phyloP scores from a whole-genome alignment of 768 basidiomycete genomes.

The Mycena belliarum region DNA sequence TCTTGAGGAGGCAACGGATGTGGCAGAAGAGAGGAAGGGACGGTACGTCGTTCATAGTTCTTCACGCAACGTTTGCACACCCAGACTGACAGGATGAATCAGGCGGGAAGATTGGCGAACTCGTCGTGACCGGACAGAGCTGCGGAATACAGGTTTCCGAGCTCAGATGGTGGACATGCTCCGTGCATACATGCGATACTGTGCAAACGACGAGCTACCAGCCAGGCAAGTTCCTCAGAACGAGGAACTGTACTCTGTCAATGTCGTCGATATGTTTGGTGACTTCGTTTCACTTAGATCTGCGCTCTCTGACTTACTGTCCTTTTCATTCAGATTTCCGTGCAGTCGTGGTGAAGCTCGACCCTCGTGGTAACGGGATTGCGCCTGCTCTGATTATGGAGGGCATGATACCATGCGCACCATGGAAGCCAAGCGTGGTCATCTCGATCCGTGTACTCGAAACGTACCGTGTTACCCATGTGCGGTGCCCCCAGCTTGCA shows the following conservation, averaged over 20 bases:
- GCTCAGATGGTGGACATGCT: background rate
- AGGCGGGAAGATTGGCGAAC: background rate
- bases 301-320: too few relatives aligned
- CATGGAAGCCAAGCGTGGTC: slow-evolving; percentile 3
- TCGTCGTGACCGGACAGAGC: background rate
- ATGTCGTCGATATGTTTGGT: background rate
- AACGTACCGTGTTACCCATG: slow-evolving; percentile 9
- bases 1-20: too few relatives aligned
- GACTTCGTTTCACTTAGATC: too few relatives aligned
- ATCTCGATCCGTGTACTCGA: slow-evolving; percentile 12
- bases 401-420: slow-evolving; percentile 10
- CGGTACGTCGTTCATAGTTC: too few relatives aligned
- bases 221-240: background rate
- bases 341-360: background rate
- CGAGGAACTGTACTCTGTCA: background rate
- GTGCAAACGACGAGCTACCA: background rate
- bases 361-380: background rate
- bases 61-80: too few relatives aligned
- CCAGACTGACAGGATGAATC: too few relatives aligned
- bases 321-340: too few relatives aligned
- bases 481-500: too few relatives aligned
- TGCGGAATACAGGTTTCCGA: background rate
- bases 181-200: background rate
- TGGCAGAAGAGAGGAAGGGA: too few relatives aligned
- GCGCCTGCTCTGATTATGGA: background rate